Conservation (phyloP, 208 protist species). For the Acanthamoeba triangularis region DNA sequence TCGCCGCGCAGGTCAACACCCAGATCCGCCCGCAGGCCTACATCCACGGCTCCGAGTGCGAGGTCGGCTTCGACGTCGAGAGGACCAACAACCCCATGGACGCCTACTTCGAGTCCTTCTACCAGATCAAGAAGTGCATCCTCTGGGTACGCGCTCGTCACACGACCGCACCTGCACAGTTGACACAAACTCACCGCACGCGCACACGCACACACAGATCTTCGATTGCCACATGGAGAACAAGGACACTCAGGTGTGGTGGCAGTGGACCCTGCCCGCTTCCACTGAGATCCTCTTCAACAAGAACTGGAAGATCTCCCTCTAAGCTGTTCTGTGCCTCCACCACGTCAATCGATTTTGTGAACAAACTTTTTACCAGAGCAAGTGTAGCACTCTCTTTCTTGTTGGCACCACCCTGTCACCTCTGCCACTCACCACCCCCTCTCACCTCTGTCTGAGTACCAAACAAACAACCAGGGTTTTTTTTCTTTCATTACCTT, state of each 20-base stretch:
- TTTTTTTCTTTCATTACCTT: too few relatives aligned
- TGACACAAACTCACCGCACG: not conserved
- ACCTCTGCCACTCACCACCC: too few relatives aligned
- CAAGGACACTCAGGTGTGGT: conserved; percentile 71
- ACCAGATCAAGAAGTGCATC: conserved; percentile 62
- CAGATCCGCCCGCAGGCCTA: conserved; percentile 80
- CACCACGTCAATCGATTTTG: too few relatives aligned
- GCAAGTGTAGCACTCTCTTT: too few relatives aligned
- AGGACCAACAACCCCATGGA: conserved; percentile 74
- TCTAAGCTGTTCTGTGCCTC: not conserved
- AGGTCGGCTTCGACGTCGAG: conserved; percentile 79
- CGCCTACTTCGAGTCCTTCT: conserved; percentile 80
- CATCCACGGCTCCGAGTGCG: conserved; percentile 80
- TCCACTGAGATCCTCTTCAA: conserved; percentile 70
- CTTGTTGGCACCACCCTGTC: too few relatives aligned
- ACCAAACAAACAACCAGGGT: too few relatives aligned
- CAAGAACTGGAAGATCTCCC: conserved; percentile 78
- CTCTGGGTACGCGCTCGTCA: conserved; percentile 33
- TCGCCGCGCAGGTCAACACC: conserved; percentile 75
- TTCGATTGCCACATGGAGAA: conserved; percentile 82
- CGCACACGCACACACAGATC: not conserved
- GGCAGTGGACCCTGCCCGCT: conserved; percentile 71
- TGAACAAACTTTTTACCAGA: too few relatives aligned
- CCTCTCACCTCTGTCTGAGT: too few relatives aligned
- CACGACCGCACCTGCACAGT: not conserved